Evolutionary conservation across 73 alveolate species (phyloP).

Genomic region (Stentor roeselii): DNA sequence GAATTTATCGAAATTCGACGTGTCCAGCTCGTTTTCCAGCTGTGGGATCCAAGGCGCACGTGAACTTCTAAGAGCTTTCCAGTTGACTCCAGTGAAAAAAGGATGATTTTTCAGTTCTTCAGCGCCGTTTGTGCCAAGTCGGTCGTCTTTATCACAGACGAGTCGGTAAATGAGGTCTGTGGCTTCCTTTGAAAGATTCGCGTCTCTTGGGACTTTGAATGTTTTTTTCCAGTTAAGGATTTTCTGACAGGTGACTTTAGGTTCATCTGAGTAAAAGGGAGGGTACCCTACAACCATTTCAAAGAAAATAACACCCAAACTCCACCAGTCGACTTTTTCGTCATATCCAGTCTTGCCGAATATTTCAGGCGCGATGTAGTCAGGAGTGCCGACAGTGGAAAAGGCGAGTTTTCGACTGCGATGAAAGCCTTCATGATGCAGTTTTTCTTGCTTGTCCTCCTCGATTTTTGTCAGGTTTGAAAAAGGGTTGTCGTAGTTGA

Average conservation of each 20-base stretch:
- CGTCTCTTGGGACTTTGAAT: constrained; percentile 74
- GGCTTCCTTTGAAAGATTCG: constrained; percentile 74
- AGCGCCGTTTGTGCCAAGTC: constrained; percentile 81
- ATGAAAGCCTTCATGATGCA: neutral
- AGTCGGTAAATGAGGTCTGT: constrained; percentile 67
- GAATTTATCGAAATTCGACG: constrained; percentile 4
- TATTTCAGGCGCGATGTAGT: constrained; percentile 98
- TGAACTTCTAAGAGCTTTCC: constrained; percentile 75
- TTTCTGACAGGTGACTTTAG: constrained; percentile 78
- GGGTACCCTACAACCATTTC: constrained; percentile 93
- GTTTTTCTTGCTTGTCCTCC: neutral
- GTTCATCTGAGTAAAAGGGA: constrained; percentile 83
- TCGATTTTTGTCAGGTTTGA: constrained; percentile 20
- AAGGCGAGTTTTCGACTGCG: constrained; percentile 39
- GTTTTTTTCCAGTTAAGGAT: constrained; percentile 80
- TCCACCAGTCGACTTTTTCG: constrained; percentile 94
- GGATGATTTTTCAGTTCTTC: constrained; percentile 92
- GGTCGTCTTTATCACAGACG: constrained; percentile 65
- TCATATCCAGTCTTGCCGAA: constrained; percentile 78
- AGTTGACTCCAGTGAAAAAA: constrained; percentile 81
- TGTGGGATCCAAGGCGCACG: constrained; percentile 82
- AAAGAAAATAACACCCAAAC: constrained; percentile 84
- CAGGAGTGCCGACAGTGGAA: constrained; percentile 94
- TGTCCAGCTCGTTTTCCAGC: neutral
- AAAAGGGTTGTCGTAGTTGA: neutral